phyloP scores from a whole-genome alignment of 2,329 filamentous ascomycete genomes.

The Fusarium heterosporum region DNA sequence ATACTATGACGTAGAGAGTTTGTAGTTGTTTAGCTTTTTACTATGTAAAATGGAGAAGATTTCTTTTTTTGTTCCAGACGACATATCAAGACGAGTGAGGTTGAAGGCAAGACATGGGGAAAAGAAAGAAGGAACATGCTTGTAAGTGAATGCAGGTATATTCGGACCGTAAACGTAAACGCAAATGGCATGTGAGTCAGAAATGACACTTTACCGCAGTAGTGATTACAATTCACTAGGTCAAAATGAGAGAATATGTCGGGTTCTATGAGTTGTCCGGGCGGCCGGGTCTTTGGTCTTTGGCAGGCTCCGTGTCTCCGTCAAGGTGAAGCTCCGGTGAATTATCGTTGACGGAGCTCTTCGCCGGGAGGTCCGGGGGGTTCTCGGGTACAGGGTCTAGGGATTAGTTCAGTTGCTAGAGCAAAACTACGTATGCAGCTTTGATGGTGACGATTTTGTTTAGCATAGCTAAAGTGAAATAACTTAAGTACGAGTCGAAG shows the following conservation, averaged over 20 bases:
- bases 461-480: neutral
- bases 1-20: constrained; percentile 33
- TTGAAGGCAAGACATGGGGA: constrained; percentile 3
- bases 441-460: constrained; percentile 30
- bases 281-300: constrained; percentile 18
- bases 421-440: constrained; percentile 5
- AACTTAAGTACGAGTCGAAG: constrained; percentile 10
- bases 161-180: constrained; percentile 8
- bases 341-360: constrained; percentile 43
- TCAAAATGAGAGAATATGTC: neutral
- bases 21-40: constrained; percentile 18
- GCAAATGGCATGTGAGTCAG: constrained; percentile 26
- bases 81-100: neutral
- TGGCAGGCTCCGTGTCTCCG: neutral
- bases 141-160: neutral
- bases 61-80: constrained; percentile 2
- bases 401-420: neutral
- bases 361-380: constrained; percentile 19
- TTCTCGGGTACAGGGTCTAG: constrained; percentile 14
- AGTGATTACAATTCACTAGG: neutral
- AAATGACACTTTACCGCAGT: neutral
- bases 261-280: constrained; percentile 18
- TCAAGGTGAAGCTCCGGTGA: constrained; percentile 38
- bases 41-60: constrained; percentile 28
- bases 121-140: neutral